Evolutionary conservation across 1,284 basidiomycete genomes (phyloP), one percentile per base, ranked within the genome.

Genomic region (Phellopilus nigrolimitatus): DNA sequence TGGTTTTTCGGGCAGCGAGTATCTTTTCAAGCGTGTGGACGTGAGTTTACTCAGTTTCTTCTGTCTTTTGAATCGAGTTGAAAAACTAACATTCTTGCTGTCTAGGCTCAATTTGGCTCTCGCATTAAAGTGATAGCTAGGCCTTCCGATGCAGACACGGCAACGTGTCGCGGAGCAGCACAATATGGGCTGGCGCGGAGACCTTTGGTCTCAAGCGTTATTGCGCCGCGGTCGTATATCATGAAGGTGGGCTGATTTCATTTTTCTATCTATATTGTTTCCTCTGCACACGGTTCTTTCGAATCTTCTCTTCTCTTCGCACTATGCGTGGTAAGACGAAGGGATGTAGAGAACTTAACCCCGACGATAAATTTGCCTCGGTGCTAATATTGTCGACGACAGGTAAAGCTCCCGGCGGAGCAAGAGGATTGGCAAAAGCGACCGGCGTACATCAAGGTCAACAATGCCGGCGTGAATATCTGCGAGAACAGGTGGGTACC

Each of bases 361-460:
- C 34, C 34, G 15, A n/a, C 19, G 7, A 3, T 15, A 37, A 37
- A 37, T 8, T 17, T 17, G 8, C 34, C 44, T 27, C 24, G 17
- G 27, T 44, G 6, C 22, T 13, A 36, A 37, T 37, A 37, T 37
- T 37, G 8, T 13, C 27, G 36, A 49, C 46, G 46, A 5, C 30
- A 86, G 83, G 88, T 90, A 54, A 91, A 91, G 64, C 75, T 91
- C 17, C 88, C 88, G 42, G 88, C 88, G 33, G 87, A 89, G 47
- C 74, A 75, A 54, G 84, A 89, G 60, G 88, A 91, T 65, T 82
- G 79, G 71, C 67, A 80, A 62, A 87, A 82, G 62, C 75, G 89
- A n/a, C 89, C 88, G 2, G 87, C 83, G 7, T 91, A 90, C 62
- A 86, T 91, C 59, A 78, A 67, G 47, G 75, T 75, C 47, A 91